A percentile compares a stretch with the other conserved stretches of the same genome.
Conservation (phyloP, 805 yeast genomes). For the Suhomyces sp. region DNA sequence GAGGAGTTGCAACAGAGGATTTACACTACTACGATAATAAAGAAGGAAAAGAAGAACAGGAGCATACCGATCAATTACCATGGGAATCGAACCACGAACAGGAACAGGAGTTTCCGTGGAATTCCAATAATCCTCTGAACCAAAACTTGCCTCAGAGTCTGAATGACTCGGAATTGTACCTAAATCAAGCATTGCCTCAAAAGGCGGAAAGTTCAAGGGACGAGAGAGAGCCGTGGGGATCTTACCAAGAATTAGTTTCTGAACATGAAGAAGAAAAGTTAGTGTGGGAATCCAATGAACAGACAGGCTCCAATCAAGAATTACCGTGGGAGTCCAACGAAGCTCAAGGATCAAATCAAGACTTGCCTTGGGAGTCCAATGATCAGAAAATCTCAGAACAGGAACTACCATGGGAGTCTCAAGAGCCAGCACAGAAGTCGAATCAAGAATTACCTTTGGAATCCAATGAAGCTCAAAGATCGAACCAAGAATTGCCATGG, state of each 20-base stretch:
- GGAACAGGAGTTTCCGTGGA: slow-evolving; percentile 6
- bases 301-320: neutral
- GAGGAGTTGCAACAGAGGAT: neutral
- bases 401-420: slow-evolving; percentile 4
- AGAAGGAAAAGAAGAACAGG: neutral
- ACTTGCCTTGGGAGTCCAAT: neutral
- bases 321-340: slow-evolving; percentile 7
- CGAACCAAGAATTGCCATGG: slow-evolving; percentile 4
- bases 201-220: neutral
- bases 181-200: neutral
- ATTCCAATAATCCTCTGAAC: neutral
- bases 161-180: neutral
- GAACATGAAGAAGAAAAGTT: neutral
- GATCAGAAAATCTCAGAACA: neutral
- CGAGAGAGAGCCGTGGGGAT: neutral
- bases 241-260: neutral
- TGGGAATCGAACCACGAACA: slow-evolving; percentile 10
- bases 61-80: slow-evolving; percentile 8
- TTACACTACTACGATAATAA: neutral
- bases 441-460: slow-evolving; percentile 4
- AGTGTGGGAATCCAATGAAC: neutral
- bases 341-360: neutral
- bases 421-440: neutral
- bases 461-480: neutral
- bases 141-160: neutral